These are phyloP conservation scores for Colletotrichum sansevieriae DNA, from an alignment of 2,329 filamentous ascomycete genomes.

Conservation along the genomic window DNA sequence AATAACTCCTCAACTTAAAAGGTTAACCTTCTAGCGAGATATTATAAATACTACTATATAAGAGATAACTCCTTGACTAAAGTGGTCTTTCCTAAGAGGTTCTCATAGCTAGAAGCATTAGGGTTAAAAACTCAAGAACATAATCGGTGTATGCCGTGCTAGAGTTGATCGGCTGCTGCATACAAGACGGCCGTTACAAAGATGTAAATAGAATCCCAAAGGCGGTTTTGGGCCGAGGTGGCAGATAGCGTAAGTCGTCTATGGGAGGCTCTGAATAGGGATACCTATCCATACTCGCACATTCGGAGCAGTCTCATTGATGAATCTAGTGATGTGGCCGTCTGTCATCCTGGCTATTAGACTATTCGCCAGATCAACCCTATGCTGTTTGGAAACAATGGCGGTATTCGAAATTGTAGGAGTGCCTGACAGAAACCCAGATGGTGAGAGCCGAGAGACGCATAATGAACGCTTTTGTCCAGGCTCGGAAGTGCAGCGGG, in stretches of 20 bases:
- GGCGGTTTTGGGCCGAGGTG: conserved; percentile 48
- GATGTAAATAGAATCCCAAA: conserved; percentile 46
- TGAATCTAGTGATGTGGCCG: conserved; percentile 10
- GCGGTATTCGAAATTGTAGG: too few relatives aligned
- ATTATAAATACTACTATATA: too few relatives aligned
- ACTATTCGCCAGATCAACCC: neutral
- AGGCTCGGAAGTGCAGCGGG: too few relatives aligned
- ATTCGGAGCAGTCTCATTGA: conserved; percentile 24
- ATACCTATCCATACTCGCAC: conserved; percentile 45
- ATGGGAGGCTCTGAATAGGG: conserved; percentile 70
- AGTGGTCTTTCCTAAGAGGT: too few relatives aligned
- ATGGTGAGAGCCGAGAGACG: too few relatives aligned
- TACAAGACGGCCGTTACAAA: conserved; percentile 49
- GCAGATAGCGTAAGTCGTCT: conserved; percentile 60
- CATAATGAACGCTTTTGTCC: too few relatives aligned
- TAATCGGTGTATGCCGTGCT: conserved; percentile 40
- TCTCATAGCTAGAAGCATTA: too few relatives aligned
- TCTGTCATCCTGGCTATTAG: neutral
- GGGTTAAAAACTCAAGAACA: conserved; percentile 21
- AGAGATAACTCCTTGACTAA: too few relatives aligned
- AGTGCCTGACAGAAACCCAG: neutral
- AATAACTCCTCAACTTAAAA: too few relatives aligned
- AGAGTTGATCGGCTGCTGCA: conserved; percentile 48
- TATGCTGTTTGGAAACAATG: neutral
- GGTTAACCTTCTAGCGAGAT: too few relatives aligned